Evolutionary conservation across 169 alveolate genomes (phyloP), one percentile per base, ranked within the genome.

Genomic region (Cryptosporidium andersoni): DNA sequence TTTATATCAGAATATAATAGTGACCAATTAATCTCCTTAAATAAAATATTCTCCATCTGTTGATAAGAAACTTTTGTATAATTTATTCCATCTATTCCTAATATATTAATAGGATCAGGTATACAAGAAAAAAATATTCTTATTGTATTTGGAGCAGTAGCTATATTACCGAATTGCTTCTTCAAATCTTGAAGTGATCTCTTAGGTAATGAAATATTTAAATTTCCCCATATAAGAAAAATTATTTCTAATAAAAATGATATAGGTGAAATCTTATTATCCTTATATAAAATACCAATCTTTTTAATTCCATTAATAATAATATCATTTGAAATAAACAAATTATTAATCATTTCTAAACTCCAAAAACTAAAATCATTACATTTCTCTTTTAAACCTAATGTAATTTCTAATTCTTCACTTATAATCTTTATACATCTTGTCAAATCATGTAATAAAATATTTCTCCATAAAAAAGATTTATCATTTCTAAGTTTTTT

Each of bases 301-400:
- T 58, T 74, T 39, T 62, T 52, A 7, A 74, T 74, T 3, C 55
- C 37, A 58, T 39, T 25, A n/a, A 62, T 45, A 25, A 74, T 58
- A 6, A 14, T 40, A 36, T 58, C 74, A 36, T 39, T 58, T 36
- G 37, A 43, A 2, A 58, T 45, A 36, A 43, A 74, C 1, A 74
- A 45, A 1, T n/a, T 55, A 14, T 74, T 55, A 2, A 58, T 74
- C 8, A 53, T 52, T 34, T 55, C 43, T 42, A 74, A 14, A 34
- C 68, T 74, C 85, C 85, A 74, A 4, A 40, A 36, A n/a, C 48
- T 55, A 40, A 74, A 62, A 42, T 74, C 85, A 45, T 63, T 53
- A 40, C 85, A 74, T 48, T 74, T 74, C 49, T 74, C 85, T 34
- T 74, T 68, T 12, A 74, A 60, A 4, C 85, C 85, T 7, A 74